These are phyloP conservation scores for Fusarium musae DNA, from an alignment of 2,329 filamentous ascomycete genomes.

Conservation along the genomic window DNA sequence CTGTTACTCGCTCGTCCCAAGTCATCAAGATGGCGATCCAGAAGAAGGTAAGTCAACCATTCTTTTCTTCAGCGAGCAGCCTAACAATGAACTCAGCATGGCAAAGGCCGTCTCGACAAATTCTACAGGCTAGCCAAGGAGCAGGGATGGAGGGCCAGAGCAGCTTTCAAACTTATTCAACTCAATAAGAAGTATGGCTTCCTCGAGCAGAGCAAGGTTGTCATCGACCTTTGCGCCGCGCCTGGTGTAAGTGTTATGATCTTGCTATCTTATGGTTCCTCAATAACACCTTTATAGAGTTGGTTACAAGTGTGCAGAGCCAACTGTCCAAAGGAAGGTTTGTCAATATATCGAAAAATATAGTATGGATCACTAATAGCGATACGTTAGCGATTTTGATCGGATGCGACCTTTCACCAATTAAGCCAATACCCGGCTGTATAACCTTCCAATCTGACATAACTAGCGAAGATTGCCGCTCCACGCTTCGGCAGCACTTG, in stretches of 20 bases:
- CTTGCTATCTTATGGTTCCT: too few species aligned
- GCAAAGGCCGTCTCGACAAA: constrained; percentile 97
- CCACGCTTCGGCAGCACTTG: constrained; percentile 64
- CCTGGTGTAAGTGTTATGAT: constrained; percentile 65
- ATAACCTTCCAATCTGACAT: too few species aligned
- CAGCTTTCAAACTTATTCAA: constrained; percentile 97
- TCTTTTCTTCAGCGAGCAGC: accelerated
- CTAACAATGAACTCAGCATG: constrained; percentile 68
- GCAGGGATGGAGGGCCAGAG: accelerated
- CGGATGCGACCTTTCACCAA: too few species aligned
- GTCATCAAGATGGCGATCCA: constrained; percentile 77
- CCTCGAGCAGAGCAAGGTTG: constrained; percentile 93
- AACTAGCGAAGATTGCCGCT: too few species aligned
- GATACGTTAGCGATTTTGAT: too few species aligned
- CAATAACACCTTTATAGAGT: too few species aligned
- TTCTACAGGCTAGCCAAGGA: accelerated
- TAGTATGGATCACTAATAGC: too few species aligned
- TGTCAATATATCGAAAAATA: too few species aligned
- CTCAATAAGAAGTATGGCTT: constrained; percentile 99
- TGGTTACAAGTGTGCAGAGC: too few species aligned
- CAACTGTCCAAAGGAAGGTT: too few species aligned
- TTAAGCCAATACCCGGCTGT: too few species aligned
- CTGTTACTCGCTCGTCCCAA: background rate
- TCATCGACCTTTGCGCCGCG: constrained; percentile 96
- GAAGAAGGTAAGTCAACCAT: constrained; percentile 72